These are phyloP conservation scores for Salvia sclarea DNA, from an alignment of 305 asterid species.

Conservation along the genomic window DNA sequence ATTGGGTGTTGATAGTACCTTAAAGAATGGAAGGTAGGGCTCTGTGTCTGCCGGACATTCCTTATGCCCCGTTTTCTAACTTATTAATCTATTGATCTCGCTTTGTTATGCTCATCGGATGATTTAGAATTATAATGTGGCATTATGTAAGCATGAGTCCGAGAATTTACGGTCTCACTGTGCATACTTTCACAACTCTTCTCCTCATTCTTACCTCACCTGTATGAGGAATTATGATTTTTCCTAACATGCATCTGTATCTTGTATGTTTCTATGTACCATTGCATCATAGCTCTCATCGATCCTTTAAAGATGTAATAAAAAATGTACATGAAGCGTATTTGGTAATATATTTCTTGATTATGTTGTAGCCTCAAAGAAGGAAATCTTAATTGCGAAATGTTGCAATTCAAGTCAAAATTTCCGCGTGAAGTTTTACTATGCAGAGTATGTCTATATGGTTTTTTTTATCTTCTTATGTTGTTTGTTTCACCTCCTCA, in stretches of 20 bases:
- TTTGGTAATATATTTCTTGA: constrained; percentile 26
- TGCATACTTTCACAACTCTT: constrained; percentile 6
- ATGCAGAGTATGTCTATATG: constrained; percentile 67
- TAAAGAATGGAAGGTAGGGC: constrained; percentile 78
- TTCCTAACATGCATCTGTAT: neutral
- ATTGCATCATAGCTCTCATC: neutral
- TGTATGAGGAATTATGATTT: constrained; percentile 17
- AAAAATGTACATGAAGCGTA: neutral
- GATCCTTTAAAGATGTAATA: neutral
- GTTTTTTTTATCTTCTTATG: constrained; percentile 21
- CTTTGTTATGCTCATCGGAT: neutral
- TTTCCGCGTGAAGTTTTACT: constrained; percentile 97
- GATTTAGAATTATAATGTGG: neutral
- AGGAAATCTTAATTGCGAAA: constrained; percentile 94
- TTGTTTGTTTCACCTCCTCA: constrained; percentile 24
- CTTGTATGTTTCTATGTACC: neutral
- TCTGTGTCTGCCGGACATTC: constrained; percentile 9
- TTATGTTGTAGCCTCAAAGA: constrained; percentile 75
- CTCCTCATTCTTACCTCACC: constrained; percentile 11
- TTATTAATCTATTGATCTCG: neutral
- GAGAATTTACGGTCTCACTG: neutral
- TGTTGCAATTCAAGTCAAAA: constrained; percentile 86
- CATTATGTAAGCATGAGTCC: neutral
- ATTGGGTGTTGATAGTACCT: constrained; percentile 72
- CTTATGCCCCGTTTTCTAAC: constrained; percentile 2